Evolutionary conservation across 176 grass and related monocot species (phyloP), one percentile per base, ranked within the genome.

Genomic region (Oryza rufipogon): DNA sequence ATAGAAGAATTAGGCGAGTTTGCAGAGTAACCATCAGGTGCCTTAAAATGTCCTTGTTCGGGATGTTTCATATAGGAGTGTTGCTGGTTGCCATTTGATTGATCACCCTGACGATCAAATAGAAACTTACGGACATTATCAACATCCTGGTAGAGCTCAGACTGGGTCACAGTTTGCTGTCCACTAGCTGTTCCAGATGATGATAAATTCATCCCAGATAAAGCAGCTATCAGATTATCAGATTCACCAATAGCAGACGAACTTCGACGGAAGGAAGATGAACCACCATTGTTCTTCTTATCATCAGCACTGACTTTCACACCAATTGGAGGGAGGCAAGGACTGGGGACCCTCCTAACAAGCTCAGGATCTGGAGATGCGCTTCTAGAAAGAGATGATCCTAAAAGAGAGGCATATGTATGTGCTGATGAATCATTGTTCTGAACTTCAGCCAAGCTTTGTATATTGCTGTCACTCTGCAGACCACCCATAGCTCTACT

Each of bases 161-260:
- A 93, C 19, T 88, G 88, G 9, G 82, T 83, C 65, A 72, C 77
- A 60, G 76, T 23, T 60, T 88, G 36, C 36, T 38, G 78, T 74
- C 86, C 85, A 88, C 82, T 85, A 34, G 66, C 70, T 64, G 86
- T 67, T 70, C 73, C 80, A 7, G 88, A 82, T 4, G 88, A 81
- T 41, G 77, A 89, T 26, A 93, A 80, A 80, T 68, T 93, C 83
- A 97, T 86, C 20, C 90, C 83, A 87, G 92, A 97, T 80, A 97
- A 80, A 82, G 88, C 75, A 15, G 92, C 81, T 16, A 85, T 68
- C 15, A 97, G 71, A 81, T 94, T 83, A 85, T 92, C 85, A 69
- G 75, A 71, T 89, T 85, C 84, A 33, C 70, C 87, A 36, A 89
- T 68, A 81, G 87, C 86, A 58, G 83, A 71, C 10, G 86, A 92